Conservation (phyloP, 148 eudicot genomes). For the Spergularia marina region DNA sequence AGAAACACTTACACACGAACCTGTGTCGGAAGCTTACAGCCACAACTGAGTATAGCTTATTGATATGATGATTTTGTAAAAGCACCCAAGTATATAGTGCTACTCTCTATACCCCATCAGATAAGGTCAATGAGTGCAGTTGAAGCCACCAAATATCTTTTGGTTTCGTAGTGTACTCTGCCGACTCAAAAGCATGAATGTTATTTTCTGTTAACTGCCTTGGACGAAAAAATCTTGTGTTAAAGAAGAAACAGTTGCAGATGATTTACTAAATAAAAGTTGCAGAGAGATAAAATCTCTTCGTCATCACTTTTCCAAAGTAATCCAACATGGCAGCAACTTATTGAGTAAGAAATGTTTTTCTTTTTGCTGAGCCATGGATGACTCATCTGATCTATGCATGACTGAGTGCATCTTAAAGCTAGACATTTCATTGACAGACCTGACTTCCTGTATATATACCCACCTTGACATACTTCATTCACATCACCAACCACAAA, state of each 20-base stretch:
- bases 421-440: neutral
- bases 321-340: constrained; percentile 1
- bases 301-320: neutral
- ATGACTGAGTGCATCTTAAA: neutral
- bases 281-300: neutral
- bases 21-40: too few species aligned
- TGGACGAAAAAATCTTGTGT: neutral
- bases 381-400: neutral
- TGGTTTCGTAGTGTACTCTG: neutral
- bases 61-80: too few species aligned
- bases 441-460: neutral
- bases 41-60: too few species aligned
- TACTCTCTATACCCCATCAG: too few species aligned
- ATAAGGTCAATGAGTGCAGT: too few species aligned
- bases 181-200: constrained; percentile 12
- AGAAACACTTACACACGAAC: too few species aligned
- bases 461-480: constrained; percentile 2
- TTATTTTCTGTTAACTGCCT: neutral
- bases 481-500: neutral
- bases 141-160: too few species aligned
- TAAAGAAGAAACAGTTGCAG: neutral
- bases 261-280: neutral
- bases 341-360: constrained; percentile 12
- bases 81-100: too few species aligned
- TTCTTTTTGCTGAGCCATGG: constrained; percentile 2